Percentiles rank a stretch among this genome's conserved stretches.
phyloP scores from a whole-genome alignment of 108 stramenopile species.

The Seminavis robusta region DNA sequence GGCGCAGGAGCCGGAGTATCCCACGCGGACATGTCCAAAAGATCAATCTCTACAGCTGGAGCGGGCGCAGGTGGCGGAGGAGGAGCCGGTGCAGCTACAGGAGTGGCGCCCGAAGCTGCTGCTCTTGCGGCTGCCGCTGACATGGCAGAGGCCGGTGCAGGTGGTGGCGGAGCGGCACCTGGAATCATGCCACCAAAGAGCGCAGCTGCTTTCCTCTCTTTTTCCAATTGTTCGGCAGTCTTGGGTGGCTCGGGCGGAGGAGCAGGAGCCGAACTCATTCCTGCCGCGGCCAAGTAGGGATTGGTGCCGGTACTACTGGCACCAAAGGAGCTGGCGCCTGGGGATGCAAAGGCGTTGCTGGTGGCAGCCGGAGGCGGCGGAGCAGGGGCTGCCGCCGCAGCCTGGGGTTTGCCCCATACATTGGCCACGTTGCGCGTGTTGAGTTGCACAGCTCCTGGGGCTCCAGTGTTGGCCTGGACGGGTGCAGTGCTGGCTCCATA shows the following conservation, averaged over 20 bases:
- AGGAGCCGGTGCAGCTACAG: slow-evolving; percentile 44
- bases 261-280: slow-evolving; percentile 25
- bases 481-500: not conserved
- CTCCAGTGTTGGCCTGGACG: not conserved
- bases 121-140: slow-evolving; percentile 24
- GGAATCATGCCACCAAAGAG: slow-evolving; percentile 92
- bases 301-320: not conserved
- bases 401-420: slow-evolving; percentile 77
- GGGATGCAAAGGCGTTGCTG: slow-evolving; percentile 12
- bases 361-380: slow-evolving; percentile 33
- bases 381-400: slow-evolving; percentile 30
- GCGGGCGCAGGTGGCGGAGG: slow-evolving; percentile 31
- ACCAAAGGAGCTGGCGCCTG: slow-evolving; percentile 8
- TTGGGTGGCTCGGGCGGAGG: slow-evolving; percentile 46
- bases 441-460: slow-evolving; percentile 11
- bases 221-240: slow-evolving; percentile 83
- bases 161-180: slow-evolving; percentile 42
- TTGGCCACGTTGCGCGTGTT: slow-evolving; percentile 77
- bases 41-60: slow-evolving; percentile 44
- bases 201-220: slow-evolving; percentile 92
- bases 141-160: slow-evolving; percentile 25
- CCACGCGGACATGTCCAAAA: slow-evolving; percentile 33
- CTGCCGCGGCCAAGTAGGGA: not conserved
- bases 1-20: slow-evolving; percentile 31
- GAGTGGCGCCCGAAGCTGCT: slow-evolving; percentile 37